A percentile compares a stretch with the other conserved stretches of the same genome.
These are phyloP conservation scores for Psilocybe sp. DNA, from an alignment of 768 basidiomycete species.

Conservation along the genomic window DNA sequence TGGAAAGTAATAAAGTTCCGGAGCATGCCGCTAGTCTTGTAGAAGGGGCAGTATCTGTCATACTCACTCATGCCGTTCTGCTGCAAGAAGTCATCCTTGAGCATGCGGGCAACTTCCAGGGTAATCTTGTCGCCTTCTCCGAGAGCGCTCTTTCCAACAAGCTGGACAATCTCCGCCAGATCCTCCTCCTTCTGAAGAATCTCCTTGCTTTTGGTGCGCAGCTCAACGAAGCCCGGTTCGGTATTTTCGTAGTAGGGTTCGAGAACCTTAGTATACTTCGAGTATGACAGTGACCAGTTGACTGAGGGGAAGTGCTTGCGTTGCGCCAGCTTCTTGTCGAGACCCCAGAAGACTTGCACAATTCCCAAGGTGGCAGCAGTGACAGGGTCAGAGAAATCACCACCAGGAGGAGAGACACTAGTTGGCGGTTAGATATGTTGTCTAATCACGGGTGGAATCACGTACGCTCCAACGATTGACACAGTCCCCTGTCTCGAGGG, in stretches of 20 bases:
- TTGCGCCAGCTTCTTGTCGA: slow-evolving; percentile 98
- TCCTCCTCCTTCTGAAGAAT: slow-evolving; percentile 99
- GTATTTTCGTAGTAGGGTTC: slow-evolving; percentile 90
- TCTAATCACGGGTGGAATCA: slow-evolving; percentile 17
- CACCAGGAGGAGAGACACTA: slow-evolving; percentile 97
- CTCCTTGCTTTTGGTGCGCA: slow-evolving; percentile 91
- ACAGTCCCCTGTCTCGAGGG: slow-evolving; percentile 89
- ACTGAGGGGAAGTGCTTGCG: slow-evolving; percentile 99
- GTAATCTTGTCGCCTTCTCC: slow-evolving; percentile 99
- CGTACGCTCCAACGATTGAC: slow-evolving; percentile 98
- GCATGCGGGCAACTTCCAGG: slow-evolving; percentile 93
- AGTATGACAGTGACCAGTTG: slow-evolving; percentile 99
- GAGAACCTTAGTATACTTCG: slow-evolving; percentile 94
- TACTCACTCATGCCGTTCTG: slow-evolving; percentile 99
- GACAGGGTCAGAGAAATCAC: slow-evolving; percentile 99
- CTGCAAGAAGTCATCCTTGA: slow-evolving; percentile 96
- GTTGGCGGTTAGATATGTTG: slow-evolving; percentile 5
- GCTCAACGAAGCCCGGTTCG: slow-evolving; percentile 92
- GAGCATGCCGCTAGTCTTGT: slow-evolving; percentile 97
- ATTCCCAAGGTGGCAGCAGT: slow-evolving; percentile 97
- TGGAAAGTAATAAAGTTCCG: slow-evolving; percentile 93
- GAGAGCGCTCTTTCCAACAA: slow-evolving; percentile 98
- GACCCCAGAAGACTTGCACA: slow-evolving; percentile 99
- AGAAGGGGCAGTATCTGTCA: slow-evolving; percentile 96
- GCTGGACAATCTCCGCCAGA: slow-evolving; percentile 96